Evolutionary conservation across 2,329 filamentous ascomycete genomes (phyloP).

Genomic region (Eutypella sp.): DNA sequence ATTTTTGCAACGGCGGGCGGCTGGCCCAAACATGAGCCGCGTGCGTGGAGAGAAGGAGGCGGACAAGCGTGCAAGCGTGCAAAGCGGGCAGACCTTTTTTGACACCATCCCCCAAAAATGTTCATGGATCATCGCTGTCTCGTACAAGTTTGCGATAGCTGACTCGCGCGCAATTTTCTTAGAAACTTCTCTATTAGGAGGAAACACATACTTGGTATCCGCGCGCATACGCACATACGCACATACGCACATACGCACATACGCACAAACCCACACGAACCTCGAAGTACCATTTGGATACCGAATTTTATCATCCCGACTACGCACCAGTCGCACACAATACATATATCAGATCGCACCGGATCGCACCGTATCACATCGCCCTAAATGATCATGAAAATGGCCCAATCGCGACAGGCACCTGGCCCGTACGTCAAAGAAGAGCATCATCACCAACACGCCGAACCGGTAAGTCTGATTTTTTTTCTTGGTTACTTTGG

Average conservation of each 20-base stretch:
- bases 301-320: constrained; percentile 9
- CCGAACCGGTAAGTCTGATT: constrained; percentile 35
- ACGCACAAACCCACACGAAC: constrained; percentile 9
- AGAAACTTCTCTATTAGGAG: not conserved
- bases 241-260: no score
- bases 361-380: not conserved
- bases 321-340: not conserved
- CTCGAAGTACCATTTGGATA: constrained; percentile 4
- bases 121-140: constrained; percentile 22
- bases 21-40: constrained; percentile 16
- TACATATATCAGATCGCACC: no score
- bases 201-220: no score
- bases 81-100: no score
- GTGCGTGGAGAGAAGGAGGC: constrained; percentile 20
- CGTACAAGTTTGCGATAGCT: constrained; percentile 6
- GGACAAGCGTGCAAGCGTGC: no score
- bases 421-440: constrained; percentile 38
- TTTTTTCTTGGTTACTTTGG: constrained; percentile 12
- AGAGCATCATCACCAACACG: constrained; percentile 26
- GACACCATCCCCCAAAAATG: constrained; percentile 3
- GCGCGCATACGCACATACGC: no score
- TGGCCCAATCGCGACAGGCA: constrained; percentile 41
- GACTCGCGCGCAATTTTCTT: not conserved
- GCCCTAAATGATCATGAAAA: constrained; percentile 36
- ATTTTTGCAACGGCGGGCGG: constrained; percentile 18